Evolutionary conservation across 345 rosid genomes (phyloP).

Genomic region (Acer campestre): DNA sequence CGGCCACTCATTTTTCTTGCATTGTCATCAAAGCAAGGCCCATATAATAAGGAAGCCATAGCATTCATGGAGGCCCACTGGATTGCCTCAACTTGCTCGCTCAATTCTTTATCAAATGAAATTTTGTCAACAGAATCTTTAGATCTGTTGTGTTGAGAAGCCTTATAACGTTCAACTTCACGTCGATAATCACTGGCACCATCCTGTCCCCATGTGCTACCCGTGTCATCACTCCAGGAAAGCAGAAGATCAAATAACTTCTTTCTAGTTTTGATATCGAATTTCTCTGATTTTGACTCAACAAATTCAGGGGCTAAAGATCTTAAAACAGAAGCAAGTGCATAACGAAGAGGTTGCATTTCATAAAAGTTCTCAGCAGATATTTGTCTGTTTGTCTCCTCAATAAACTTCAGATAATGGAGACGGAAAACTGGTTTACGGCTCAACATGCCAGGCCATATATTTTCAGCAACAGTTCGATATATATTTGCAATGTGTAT

Average conservation of each 20-base stretch:
- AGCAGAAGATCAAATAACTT: conserved; percentile 88
- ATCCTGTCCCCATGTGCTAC: conserved; percentile 88
- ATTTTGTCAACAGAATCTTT: conserved; percentile 94
- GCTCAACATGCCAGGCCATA: conserved; percentile 95
- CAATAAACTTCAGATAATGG: conserved; percentile 91
- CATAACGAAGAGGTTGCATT: conserved; percentile 87
- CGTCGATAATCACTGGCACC: conserved; percentile 86
- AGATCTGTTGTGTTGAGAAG: conserved; percentile 86
- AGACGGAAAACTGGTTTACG: conserved; percentile 86
- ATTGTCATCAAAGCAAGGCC: conserved; percentile 98
- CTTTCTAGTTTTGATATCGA: conserved; percentile 87
- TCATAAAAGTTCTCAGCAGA: conserved; percentile 85
- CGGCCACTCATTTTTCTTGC: conserved; percentile 99
- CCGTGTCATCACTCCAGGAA: conserved; percentile 89
- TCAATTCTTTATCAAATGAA: conserved; percentile 91
- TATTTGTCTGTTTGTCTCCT: conserved; percentile 77
- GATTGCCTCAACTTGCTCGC: conserved; percentile 88
- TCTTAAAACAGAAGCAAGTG: conserved; percentile 88
- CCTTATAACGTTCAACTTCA: conserved; percentile 94
- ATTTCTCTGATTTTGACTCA: conserved; percentile 86
- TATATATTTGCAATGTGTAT: conserved; percentile 85
- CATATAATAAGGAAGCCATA: conserved; percentile 94
- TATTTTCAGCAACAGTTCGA: conserved; percentile 85
- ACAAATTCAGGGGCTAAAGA: conserved; percentile 96
- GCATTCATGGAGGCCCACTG: conserved; percentile 99